Base-by-base conservation (phyloP, 106 monocot species). In the Dioscorea dumetorum region DNA sequence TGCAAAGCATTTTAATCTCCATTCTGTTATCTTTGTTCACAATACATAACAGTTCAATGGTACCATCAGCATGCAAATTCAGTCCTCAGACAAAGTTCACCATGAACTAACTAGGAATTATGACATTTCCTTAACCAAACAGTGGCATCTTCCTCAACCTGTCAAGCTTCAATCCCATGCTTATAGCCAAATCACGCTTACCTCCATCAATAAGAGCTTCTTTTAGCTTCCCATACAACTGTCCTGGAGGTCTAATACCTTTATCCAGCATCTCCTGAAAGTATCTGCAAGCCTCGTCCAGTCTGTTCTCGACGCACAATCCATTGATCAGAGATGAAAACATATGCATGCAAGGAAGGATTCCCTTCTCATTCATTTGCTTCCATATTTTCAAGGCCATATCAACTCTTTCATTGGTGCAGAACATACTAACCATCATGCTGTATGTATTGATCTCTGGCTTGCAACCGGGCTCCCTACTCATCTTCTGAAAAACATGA, bases 321-420 rank as follows among this genome's bases (percentile, higher is more conserved):
- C 85, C 91, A 54, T 71, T 83, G 31, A 95, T 91, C 63, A 95
- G 35, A 32, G 90, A 66, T 16, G 87, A 88, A 57, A 91, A 95
- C 90, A 95, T 88, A 68, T 95, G 90, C 88, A 95, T 77, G 52
- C 87, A 88, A 20, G 94, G 94, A 8, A 83, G 67, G 8, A 95
- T 56, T 53, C 94, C 91, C 41, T 77, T 95, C 49, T 67, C 81
- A 12, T 22, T 83, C 94, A 95, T 95, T 57, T 83, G 74, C 22
- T 79, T 74, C 94, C 94, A 95, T 24, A 95, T 78, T 67, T 74
- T 72, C 60, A 88, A 56, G 0, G 94, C 94, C 74, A 85, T 77
- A 64, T 90, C 88, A n/a, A 91, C 74, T 77, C 81, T 87, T 24
- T 76, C 70, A 18, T 73, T 76, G 21, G 63, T 52, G 52, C 90